Conservation (phyloP, 2,329 filamentous ascomycete species). For the Zymoseptoria passerinii region DNA sequence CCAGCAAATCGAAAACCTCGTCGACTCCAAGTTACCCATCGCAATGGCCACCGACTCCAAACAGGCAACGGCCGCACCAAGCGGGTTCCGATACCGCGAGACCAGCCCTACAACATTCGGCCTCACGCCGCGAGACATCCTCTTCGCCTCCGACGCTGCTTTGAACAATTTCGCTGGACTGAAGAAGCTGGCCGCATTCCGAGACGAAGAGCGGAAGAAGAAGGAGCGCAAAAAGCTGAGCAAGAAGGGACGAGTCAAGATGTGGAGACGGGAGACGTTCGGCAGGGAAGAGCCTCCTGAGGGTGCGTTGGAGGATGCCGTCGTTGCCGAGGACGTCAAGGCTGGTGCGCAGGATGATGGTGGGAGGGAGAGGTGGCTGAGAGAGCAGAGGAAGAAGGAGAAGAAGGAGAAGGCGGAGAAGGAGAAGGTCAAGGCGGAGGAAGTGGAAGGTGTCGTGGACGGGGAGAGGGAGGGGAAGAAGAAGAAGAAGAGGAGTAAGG, state of each 20-base stretch:
- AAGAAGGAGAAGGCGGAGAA: constrained; percentile 13
- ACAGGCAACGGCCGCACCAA: constrained; percentile 35
- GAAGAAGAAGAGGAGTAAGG: constrained; percentile 30
- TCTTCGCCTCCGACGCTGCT: constrained; percentile 75
- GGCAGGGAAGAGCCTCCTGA: constrained; percentile 48
- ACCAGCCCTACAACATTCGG: constrained; percentile 86
- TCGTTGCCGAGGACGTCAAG: constrained; percentile 16
- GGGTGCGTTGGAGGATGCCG: constrained; percentile 33
- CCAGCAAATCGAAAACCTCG: constrained; percentile 72
- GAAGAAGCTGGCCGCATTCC: constrained; percentile 88
- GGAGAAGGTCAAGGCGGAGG: constrained; percentile 24
- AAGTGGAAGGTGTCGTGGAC: constrained; percentile 27
- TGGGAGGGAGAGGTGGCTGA: constrained; percentile 20
- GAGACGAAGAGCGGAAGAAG: constrained; percentile 80
- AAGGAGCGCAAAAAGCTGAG: constrained; percentile 80
- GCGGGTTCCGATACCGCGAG: constrained; percentile 80
- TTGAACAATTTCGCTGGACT: constrained; percentile 87
- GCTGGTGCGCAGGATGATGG: constrained; percentile 15
- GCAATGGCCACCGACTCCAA: constrained; percentile 35
- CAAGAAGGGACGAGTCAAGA: constrained; percentile 82
- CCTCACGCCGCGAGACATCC: constrained; percentile 80
- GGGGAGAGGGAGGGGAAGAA: constrained; percentile 35
- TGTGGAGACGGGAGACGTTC: constrained; percentile 71
- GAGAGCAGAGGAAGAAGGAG: constrained; percentile 18
- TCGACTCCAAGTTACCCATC: constrained; percentile 70